A percentile compares a stretch with the other conserved stretches of the same genome.
Evolutionary conservation across 345 rosid genomes (phyloP).

Genomic region (Salix arbutifolia): DNA sequence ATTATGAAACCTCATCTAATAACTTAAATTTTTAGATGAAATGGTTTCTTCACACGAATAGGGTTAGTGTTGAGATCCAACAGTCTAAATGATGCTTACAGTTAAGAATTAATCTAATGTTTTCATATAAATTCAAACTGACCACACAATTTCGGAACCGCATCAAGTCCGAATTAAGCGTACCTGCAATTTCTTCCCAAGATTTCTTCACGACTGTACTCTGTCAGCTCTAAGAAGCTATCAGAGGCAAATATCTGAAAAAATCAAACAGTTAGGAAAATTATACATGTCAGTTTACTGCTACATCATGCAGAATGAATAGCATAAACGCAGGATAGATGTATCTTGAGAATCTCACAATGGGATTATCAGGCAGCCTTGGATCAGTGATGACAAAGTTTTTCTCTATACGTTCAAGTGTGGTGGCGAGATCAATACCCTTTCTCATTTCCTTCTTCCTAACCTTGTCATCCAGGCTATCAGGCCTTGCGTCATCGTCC

Average conservation of each 20-base stretch:
- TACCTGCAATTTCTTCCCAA: constrained; percentile 96
- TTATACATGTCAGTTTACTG: background rate
- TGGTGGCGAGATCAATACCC: constrained; percentile 95
- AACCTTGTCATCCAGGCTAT: constrained; percentile 72
- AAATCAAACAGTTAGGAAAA: constrained; percentile 4
- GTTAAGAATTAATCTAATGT: too few species aligned
- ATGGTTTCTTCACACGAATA: too few species aligned
- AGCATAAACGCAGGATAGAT: background rate
- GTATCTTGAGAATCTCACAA: constrained; percentile 46
- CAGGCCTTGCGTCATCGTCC: constrained; percentile 58
- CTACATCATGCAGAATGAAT: background rate
- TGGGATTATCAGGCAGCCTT: constrained; percentile 95
- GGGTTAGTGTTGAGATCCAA: too few species aligned
- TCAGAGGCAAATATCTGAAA: constrained; percentile 93
- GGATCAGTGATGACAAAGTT: constrained; percentile 98
- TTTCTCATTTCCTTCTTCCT: constrained; percentile 95
- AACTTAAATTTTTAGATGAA: too few species aligned
- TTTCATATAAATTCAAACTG: background rate
- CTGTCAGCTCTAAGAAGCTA: constrained; percentile 95
- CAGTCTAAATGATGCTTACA: too few species aligned
- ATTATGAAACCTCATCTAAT: too few species aligned
- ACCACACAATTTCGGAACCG: background rate
- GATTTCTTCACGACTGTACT: constrained; percentile 95
- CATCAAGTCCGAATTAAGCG: background rate
- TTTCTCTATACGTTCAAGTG: constrained; percentile 97